Percentiles rank a stretch among this genome's conserved stretches.
These are phyloP conservation scores for Aphanomyces invadans DNA, from an alignment of 352 stramenopile genomes.

Conservation along the genomic window DNA sequence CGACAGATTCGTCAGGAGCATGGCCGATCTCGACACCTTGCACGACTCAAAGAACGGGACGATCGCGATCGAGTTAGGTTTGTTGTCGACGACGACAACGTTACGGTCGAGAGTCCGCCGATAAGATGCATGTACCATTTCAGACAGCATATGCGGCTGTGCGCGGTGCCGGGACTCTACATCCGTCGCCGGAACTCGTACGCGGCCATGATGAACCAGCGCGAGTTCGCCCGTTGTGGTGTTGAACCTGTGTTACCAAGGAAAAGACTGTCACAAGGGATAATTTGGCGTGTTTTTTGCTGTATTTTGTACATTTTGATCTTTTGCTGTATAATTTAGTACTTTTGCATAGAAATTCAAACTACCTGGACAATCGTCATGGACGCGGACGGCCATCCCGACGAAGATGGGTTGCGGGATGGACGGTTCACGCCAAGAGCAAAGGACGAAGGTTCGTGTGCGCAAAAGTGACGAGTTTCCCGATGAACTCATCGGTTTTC, in stretches of 20 bases:
- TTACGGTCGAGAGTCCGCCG: not conserved
- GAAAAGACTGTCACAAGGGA: too few species aligned
- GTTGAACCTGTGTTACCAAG: not conserved
- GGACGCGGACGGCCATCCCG: too few species aligned
- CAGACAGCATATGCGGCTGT: not conserved
- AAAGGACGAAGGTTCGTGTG: not conserved
- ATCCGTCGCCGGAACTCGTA: constrained; percentile 1
- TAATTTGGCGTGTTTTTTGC: too few species aligned
- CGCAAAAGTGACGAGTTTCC: constrained; percentile 8
- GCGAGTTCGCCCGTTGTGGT: constrained; percentile 4
- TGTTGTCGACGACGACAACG: not conserved
- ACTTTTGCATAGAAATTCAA: not conserved
- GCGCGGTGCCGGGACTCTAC: not conserved
- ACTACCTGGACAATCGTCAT: too few species aligned
- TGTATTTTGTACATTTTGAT: constrained; percentile 2
- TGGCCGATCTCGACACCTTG: not conserved
- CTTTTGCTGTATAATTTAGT: too few species aligned
- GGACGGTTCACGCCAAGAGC: not conserved
- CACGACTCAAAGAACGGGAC: not conserved
- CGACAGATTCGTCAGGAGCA: not conserved
- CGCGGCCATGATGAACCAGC: not conserved
- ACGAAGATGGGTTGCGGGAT: too few species aligned
- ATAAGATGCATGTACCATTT: constrained; percentile 5
- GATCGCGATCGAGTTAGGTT: too few species aligned
- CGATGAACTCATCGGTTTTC: constrained; percentile 17